phyloP scores from a whole-genome alignment of 495 filamentous ascomycete genomes.

The Melanomma pulvis-pyrius region DNA sequence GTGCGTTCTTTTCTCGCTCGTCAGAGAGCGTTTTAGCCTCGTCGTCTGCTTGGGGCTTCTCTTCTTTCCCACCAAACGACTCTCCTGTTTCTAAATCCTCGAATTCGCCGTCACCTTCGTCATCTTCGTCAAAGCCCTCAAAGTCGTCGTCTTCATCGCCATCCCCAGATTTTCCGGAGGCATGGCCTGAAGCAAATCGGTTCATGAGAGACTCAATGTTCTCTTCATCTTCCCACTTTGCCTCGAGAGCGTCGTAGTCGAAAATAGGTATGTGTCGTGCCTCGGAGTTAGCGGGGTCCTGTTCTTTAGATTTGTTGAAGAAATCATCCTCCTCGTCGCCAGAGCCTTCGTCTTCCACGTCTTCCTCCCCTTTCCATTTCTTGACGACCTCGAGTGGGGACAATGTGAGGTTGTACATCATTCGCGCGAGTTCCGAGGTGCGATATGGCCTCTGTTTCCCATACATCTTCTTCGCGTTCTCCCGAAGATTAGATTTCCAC shows the following conservation, averaged over 20 bases:
- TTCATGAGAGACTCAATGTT: constrained; percentile 72
- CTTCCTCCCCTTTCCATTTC: constrained; percentile 70
- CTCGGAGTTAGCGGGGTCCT: constrained; percentile 64
- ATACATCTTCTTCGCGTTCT: constrained; percentile 73
- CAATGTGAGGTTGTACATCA: constrained; percentile 86
- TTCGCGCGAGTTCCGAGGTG: constrained; percentile 74
- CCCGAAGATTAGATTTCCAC: constrained; percentile 87
- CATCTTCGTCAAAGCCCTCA: constrained; percentile 48
- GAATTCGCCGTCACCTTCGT: constrained; percentile 85
- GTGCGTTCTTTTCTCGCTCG: constrained; percentile 88
- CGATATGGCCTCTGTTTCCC: constrained; percentile 68
- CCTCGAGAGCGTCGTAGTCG: constrained; percentile 77
- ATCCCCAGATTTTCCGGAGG: constrained; percentile 42
- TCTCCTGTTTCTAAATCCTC: constrained; percentile 87
- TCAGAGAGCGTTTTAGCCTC: constrained; percentile 63
- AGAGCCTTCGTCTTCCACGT: constrained; percentile 48
- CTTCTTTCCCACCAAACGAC: constrained; percentile 51
- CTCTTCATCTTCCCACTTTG: constrained; percentile 80
- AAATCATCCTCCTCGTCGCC: constrained; percentile 77
- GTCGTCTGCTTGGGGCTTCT: constrained; percentile 46
- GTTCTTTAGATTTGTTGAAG: constrained; percentile 73
- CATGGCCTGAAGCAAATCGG: constrained; percentile 72
- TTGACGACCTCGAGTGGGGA: constrained; percentile 72
- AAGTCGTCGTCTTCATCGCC: constrained; percentile 55
- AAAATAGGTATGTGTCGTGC: constrained; percentile 77